Evolutionary conservation across 345 rosid species (phyloP), one percentile per base, ranked within the genome.

Genomic region (Populus davidiana): DNA sequence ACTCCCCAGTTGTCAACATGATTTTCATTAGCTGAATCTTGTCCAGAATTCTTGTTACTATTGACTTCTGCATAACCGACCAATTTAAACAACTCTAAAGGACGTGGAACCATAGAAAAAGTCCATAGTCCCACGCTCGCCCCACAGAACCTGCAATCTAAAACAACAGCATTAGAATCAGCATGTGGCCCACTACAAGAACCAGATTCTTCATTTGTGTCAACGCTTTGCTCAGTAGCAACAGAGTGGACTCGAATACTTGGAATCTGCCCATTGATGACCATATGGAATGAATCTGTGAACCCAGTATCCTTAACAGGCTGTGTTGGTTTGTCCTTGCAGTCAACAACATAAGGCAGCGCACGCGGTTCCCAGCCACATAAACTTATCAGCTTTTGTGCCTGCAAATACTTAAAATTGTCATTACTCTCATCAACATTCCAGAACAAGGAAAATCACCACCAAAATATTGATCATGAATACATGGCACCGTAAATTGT

Each of bases 341-440:
- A 84, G 64, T 90, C 93, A 81, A 92, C 95, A 80, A 89, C 80
- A 83, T 92, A 96, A 67, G 99, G 91, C 74, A 94, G 83, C 47
- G 79, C 78, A 8, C 94, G 92, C 1, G 95, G 94, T 81, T 94
- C 98, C 99, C 99, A 96, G 76, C 99, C 99, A 80, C 94, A 94
- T 64, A 96, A 86, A 86, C 94, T 87, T 78, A 88, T 86, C 71
- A 91, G 85, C 77, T 89, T 92, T 74, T 85, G 86, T 71, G 97
- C 98, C 99, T 94, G 92, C 79, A 81, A 78, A 79, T 70, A 74
- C 44, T 71, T 78, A 29, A 72, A 41, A 61, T 78, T 49, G 75
- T 49, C 67, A 82, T 54, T 36, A 59, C 12, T 38, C 61, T 65
- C 39, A 75, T 31, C 20, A 85, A 74, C 47, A 75, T 31, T 78